A percentile compares a stretch with the other conserved stretches of the same genome.
Conservation (phyloP, 1,284 basidiomycete genomes). For the Earliella scabrosa region DNA sequence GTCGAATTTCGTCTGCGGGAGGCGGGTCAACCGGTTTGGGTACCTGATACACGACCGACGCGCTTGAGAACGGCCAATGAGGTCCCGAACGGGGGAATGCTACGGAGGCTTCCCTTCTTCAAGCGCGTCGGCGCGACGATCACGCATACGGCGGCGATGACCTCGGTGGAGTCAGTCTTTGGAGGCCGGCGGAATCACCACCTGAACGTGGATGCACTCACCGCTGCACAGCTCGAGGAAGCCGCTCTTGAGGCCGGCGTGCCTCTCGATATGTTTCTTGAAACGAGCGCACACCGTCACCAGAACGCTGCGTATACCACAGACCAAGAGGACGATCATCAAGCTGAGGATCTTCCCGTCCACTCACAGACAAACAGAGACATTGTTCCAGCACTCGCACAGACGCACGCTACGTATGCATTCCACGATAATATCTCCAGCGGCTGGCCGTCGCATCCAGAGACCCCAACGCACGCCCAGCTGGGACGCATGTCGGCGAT, state of each 20-base stretch:
- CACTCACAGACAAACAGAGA: neutral
- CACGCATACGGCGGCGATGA: constrained; percentile 16
- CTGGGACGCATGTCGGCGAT: constrained; percentile 58
- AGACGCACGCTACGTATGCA: constrained; percentile 16
- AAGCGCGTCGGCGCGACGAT: constrained; percentile 9
- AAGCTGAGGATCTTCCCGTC: neutral
- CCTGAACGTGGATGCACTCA: constrained; percentile 63
- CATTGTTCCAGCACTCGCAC: constrained; percentile 7
- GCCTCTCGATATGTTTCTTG: constrained; percentile 51
- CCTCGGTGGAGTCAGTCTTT: constrained; percentile 19
- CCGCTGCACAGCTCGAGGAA: constrained; percentile 53
- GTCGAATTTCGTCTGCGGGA: constrained; percentile 60
- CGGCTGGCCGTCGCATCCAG: constrained; percentile 30
- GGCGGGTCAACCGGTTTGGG: constrained; percentile 54
- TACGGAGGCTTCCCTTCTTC: constrained; percentile 16
- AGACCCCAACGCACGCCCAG: constrained; percentile 33
- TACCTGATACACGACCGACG: constrained; percentile 38
- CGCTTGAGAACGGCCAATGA: too few relatives aligned
- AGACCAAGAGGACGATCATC: neutral
- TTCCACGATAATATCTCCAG: constrained; percentile 34
- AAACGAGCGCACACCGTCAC: constrained; percentile 17
- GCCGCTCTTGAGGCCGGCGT: constrained; percentile 69
- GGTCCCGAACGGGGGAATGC: too few relatives aligned
- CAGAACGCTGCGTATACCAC: neutral
- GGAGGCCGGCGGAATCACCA: constrained; percentile 47